These are phyloP conservation scores for Choiromyces venosus DNA, from an alignment of 495 filamentous ascomycete genomes.

Conservation along the genomic window DNA sequence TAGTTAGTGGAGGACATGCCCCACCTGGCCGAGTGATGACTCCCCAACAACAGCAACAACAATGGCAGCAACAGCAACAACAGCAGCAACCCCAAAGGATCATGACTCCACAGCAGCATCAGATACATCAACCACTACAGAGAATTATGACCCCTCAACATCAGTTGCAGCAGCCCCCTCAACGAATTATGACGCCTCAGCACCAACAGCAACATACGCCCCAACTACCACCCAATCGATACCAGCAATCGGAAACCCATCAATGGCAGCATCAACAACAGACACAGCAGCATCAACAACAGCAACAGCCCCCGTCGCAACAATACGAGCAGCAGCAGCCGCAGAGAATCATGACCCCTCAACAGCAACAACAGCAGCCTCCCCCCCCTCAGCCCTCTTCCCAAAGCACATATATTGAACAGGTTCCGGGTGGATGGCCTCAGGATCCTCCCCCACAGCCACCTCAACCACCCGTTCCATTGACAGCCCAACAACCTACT, in stretches of 20 bases:
- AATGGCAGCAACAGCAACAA: conserved; percentile 4
- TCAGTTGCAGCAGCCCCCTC: conserved; percentile 5
- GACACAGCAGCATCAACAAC: background rate
- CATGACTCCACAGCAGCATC: conserved; percentile 8
- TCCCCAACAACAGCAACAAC: conserved; percentile 15
- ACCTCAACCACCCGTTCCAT: background rate
- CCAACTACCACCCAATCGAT: conserved; percentile 1
- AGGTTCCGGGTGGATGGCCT: background rate
- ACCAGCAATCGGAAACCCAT: conserved; percentile 6
- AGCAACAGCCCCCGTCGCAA: conserved; percentile 1
- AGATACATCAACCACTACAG: conserved; percentile 2
- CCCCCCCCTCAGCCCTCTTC: conserved; percentile 12
- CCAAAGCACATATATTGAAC: background rate
- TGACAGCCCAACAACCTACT: background rate
- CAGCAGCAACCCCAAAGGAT: background rate
- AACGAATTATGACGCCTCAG: conserved; percentile 8
- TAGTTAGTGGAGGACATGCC: background rate
- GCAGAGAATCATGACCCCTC: conserved; percentile 15
- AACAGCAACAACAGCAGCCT: conserved; percentile 9
- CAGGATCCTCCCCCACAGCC: background rate
- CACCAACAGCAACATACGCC: conserved; percentile 9
- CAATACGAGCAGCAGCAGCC: background rate
- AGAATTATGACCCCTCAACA: conserved; percentile 11
- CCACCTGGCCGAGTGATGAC: conserved; percentile 4
- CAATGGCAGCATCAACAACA: too few relatives aligned